Evolutionary conservation across 176 grass and related monocot species (phyloP), one percentile per base, ranked within the genome.

Genomic region (Oryza coarctata): DNA sequence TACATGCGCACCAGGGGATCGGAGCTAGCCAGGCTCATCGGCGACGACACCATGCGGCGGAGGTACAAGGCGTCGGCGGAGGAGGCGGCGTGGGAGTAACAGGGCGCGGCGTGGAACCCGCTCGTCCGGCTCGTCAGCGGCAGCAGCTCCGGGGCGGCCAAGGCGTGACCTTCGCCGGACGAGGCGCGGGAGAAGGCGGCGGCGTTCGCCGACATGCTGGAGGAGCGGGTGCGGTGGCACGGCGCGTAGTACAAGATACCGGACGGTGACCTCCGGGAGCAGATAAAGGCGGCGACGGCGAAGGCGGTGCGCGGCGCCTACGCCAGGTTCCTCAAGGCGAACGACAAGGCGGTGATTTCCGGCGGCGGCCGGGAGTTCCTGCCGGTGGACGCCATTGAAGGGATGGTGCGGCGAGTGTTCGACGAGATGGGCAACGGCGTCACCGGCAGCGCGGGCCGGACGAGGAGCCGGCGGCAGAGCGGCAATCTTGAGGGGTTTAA

Each of bases 1-100:
- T 90, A 88, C 92, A 94, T 88, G 88, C 86, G 92, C 6, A 58
- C 83, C 25, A 68, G 80, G 8, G 92, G 92, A 2, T 60, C 86
- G 25, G 88, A 94, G 80, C 88, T 91, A 6, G 83, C 92, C 35
- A 83, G 20, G 66, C 75, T 90, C 25, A 36, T 88, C 18, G 92
- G 92, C 22, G 92, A 94, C 63, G 92, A 94, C 12, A 11, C 80
- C 9, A 88, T 91, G 86, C 69, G 67, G 47, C 79, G 71, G 31
- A 70, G 65, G 60, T 91, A 83, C 75, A 94, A 94, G 67, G 70
- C 67, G 13, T 72, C 86, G 27, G 92, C 92, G 1, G 92, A 94
- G 88, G 88, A 88, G 80, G 83, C 92, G 6, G 92, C 88, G 66
- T 91, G 86, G 88, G 83, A 87, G 57, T 94, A 94, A 80, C 92